These are phyloP conservation scores for Nitzschia inconspicua DNA, from an alignment of 108 stramenopile species.

Conservation along the genomic window DNA sequence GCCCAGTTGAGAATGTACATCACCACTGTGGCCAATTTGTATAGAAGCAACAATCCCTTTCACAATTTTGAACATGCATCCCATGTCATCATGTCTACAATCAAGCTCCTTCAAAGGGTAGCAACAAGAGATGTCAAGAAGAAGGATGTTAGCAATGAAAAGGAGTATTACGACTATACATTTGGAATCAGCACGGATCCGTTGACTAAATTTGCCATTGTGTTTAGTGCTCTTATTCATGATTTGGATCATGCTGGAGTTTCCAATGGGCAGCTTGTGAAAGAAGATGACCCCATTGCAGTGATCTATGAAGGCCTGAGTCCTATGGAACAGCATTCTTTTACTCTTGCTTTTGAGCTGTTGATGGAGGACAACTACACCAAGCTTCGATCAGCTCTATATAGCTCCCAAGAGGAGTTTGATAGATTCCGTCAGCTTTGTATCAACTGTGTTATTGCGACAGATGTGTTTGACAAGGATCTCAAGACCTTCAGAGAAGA, in stretches of 20 bases:
- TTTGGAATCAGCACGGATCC: conserved; percentile 37
- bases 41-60: conserved; percentile 47
- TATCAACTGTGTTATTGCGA: conserved; percentile 47
- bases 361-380: conserved; percentile 37
- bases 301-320: conserved; percentile 32
- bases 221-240: conserved; percentile 45
- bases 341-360: conserved; percentile 51
- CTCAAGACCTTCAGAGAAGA: conserved; percentile 21
- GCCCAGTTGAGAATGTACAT: conserved; percentile 51
- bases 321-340: conserved; percentile 53
- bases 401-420: conserved; percentile 30
- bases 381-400: conserved; percentile 42
- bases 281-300: conserved; percentile 49
- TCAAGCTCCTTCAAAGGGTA: conserved; percentile 45
- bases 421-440: conserved; percentile 25
- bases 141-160: conserved; percentile 6
- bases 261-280: conserved; percentile 47
- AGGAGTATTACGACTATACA: conserved; percentile 18
- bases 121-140: conserved; percentile 13
- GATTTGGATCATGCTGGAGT: conserved; percentile 52
- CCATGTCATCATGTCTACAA: conserved; percentile 37
- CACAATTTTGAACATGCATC: conserved; percentile 67
- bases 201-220: conserved; percentile 31
- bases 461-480: conserved; percentile 58
- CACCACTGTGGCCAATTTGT: conserved; percentile 53